Conservation (phyloP, 306 rosid species). For the Acacia acuminata region DNA sequence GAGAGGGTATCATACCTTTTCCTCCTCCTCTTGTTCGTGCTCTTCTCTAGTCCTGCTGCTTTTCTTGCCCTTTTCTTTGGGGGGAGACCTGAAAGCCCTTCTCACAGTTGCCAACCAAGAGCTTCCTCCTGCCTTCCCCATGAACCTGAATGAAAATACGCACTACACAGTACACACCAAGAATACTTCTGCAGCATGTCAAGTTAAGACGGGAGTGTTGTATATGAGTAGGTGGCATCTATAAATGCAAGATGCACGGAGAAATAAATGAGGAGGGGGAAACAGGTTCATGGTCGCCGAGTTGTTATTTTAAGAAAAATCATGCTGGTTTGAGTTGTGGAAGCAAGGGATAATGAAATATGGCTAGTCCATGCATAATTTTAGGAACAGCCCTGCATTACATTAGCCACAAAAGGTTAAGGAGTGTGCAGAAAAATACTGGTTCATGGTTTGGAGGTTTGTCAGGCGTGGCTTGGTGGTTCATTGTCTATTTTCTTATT, state of each 20-base stretch:
- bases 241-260: conserved; percentile 22
- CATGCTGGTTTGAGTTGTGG: not conserved
- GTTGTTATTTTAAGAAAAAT: conserved; percentile 16
- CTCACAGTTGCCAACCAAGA: conserved; percentile 53
- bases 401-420: conserved; percentile 21
- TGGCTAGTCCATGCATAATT: conserved; percentile 39
- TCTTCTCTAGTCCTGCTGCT: conserved; percentile 51
- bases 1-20: conserved; percentile 33
- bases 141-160: not conserved
- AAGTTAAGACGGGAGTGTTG: not conserved
- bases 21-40: conserved; percentile 52
- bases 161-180: not conserved
- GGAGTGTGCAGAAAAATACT: conserved; percentile 23
- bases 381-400: conserved; percentile 30
- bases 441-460: conserved; percentile 27
- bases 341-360: conserved; percentile 7
- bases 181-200: not conserved
- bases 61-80: conserved; percentile 38
- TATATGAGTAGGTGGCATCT: conserved; percentile 1
- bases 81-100: conserved; percentile 61
- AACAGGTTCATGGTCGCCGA: not conserved
- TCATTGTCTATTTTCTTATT: too few species aligned
- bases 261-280: conserved; percentile 1
- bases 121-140: conserved; percentile 55
- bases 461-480: conserved; percentile 32